Percentiles rank a stretch among this genome's conserved stretches.
Evolutionary conservation across 805 yeast genomes (phyloP).

Genomic region (Metschnikowia rubicola): DNA sequence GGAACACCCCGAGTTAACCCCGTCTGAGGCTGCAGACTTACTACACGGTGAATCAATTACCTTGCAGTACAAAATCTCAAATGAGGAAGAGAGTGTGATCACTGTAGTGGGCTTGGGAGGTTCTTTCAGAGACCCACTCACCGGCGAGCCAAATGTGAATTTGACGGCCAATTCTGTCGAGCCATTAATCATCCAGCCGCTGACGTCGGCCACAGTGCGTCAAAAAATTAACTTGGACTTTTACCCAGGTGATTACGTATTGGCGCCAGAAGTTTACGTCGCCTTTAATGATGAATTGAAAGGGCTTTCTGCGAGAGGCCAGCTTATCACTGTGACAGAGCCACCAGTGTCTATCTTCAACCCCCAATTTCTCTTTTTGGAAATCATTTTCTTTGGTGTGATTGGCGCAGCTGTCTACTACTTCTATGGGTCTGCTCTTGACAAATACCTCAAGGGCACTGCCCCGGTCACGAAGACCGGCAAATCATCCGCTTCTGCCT

Average conservation of each 20-base stretch:
- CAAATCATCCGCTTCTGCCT: conserved; percentile 12
- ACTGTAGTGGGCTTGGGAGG: conserved; percentile 71
- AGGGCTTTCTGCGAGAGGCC: conserved; percentile 55
- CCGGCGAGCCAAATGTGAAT: conserved; percentile 52
- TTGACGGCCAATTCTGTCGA: conserved; percentile 64
- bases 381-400: conserved; percentile 42
- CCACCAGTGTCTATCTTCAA: conserved; percentile 65
- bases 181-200: conserved; percentile 51
- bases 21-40: conserved; percentile 41
- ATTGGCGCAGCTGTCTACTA: conserved; percentile 38
- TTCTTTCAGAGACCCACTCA: conserved; percentile 50
- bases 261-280: conserved; percentile 59
- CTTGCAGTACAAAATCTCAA: conserved; percentile 49
- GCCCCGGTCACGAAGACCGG: conserved; percentile 27
- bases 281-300: conserved; percentile 48
- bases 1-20: conserved; percentile 39
- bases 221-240: conserved; percentile 62
- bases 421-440: conserved; percentile 43
- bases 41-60: conserved; percentile 51
- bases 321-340: conserved; percentile 57
- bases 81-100: conserved; percentile 48
- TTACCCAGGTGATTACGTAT: conserved; percentile 51
- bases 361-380: conserved; percentile 67
- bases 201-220: conserved; percentile 46
- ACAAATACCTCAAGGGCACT: conserved; percentile 40